Percentiles rank a stretch among this genome's conserved stretches.
Evolutionary conservation across 2,329 filamentous ascomycete species (phyloP).

Genomic region (Alternaria tenuissima): DNA sequence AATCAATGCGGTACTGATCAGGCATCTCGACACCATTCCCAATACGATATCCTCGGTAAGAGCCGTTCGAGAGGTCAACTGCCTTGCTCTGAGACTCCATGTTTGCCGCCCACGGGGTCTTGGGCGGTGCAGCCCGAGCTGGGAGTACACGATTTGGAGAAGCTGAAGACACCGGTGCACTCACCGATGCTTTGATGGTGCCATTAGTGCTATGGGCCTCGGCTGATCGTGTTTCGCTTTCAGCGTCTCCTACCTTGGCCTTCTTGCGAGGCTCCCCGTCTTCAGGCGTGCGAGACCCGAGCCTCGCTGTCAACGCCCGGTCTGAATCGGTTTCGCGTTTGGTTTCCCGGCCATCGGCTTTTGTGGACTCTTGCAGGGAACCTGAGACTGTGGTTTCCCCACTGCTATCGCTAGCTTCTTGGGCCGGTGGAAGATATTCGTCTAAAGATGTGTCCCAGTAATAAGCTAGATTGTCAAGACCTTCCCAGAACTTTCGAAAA

Average conservation of each 20-base stretch:
- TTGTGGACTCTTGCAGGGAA: conserved; percentile 5
- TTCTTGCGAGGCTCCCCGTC: conserved; percentile 50
- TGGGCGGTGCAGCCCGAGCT: conserved; percentile 39
- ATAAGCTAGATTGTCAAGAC: conserved; percentile 65
- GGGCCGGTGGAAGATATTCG: conserved; percentile 57
- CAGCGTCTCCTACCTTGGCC: conserved; percentile 45
- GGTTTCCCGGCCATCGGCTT: conserved; percentile 12
- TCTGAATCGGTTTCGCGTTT: conserved; percentile 22
- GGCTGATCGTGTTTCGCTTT: conserved; percentile 20
- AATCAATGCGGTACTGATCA: conserved; percentile 64
- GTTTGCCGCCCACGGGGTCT: conserved; percentile 36
- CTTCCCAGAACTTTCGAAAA: conserved; percentile 68
- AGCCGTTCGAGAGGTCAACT: conserved; percentile 42
- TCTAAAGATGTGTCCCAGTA: conserved; percentile 70
- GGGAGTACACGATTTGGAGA: conserved; percentile 37
- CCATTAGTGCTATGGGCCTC: conserved; percentile 20
- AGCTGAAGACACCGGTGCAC: conserved; percentile 19
- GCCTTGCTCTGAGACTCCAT: conserved; percentile 29
- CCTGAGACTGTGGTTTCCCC: conserved; percentile 5
- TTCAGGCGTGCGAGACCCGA: conserved; percentile 17
- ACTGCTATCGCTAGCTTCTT: conserved; percentile 17
- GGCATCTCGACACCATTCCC: conserved; percentile 67
- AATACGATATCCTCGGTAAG: conserved; percentile 67
- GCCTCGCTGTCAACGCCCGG: conserved; percentile 16
- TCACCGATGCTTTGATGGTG: conserved; percentile 11